A percentile compares a stretch with the other conserved stretches of the same genome.
Conservation (phyloP, 73 alveolate species). For the Paraurostyla sp. region DNA sequence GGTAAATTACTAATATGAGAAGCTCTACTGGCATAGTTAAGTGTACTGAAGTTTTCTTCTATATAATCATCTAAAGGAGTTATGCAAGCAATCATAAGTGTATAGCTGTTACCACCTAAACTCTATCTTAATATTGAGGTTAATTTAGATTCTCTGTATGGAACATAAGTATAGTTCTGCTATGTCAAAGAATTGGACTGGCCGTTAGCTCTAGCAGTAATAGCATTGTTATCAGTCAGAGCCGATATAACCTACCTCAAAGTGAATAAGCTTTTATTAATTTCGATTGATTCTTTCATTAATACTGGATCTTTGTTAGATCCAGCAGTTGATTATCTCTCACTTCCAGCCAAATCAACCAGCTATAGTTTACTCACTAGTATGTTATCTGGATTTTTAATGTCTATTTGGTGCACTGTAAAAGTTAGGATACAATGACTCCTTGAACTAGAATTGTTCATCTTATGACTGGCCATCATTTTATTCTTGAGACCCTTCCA, state of each 20-base stretch:
- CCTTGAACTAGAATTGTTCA: slow-evolving; percentile 59
- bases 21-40: slow-evolving; percentile 86
- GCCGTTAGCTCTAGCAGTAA: no score
- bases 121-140: slow-evolving; percentile 82
- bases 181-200: background rate
- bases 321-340: slow-evolving; percentile 77
- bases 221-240: slow-evolving; percentile 82
- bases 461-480: slow-evolving; percentile 57
- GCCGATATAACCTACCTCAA: slow-evolving; percentile 95
- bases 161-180: slow-evolving; percentile 62
- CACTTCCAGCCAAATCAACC: slow-evolving; percentile 91
- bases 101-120: slow-evolving; percentile 83
- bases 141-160: slow-evolving; percentile 86
- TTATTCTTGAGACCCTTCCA: slow-evolving; percentile 57
- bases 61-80: slow-evolving; percentile 80
- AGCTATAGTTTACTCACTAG: slow-evolving; percentile 78
- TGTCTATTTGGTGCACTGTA: slow-evolving; percentile 25
- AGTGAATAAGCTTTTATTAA: slow-evolving; percentile 95
- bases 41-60: slow-evolving; percentile 82
- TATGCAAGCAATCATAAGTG: slow-evolving; percentile 86
- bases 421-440: slow-evolving; percentile 57
- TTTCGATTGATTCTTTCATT: slow-evolving; percentile 85
- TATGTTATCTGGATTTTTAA: slow-evolving; percentile 65
- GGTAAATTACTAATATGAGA: slow-evolving; percentile 47
- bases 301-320: background rate